A percentile compares a stretch with the other conserved stretches of the same genome.
phyloP scores from a whole-genome alignment of 1,139 yeast genomes.

The Blastobotrys arbuscula region DNA sequence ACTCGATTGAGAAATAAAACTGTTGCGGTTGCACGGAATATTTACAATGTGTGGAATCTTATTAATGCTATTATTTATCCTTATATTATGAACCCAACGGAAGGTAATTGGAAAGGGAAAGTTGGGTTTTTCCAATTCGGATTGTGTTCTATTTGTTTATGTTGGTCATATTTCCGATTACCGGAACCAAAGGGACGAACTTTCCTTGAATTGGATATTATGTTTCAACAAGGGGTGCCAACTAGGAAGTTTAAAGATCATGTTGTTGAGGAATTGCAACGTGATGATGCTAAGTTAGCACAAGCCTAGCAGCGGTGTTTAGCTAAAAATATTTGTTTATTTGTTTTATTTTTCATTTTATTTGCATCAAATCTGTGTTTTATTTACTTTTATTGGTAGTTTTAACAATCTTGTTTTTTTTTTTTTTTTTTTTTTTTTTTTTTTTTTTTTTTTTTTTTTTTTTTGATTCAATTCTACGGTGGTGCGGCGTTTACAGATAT shows the following conservation, averaged over 20 bases:
- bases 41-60: conserved; percentile 43
- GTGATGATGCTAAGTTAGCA: background rate
- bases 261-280: background rate
- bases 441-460: too few relatives aligned
- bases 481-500: too few relatives aligned
- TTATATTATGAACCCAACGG: conserved; percentile 52
- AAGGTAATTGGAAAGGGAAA: conserved; percentile 53
- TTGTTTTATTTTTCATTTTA: background rate
- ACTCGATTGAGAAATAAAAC: conserved; percentile 50
- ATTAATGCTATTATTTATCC: conserved; percentile 43
- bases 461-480: too few relatives aligned
- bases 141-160: conserved; percentile 34
- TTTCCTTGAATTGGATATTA: conserved; percentile 50
- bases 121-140: conserved; percentile 48
- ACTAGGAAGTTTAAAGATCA: conserved; percentile 17
- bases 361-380: too few relatives aligned
- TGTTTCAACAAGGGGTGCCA: conserved; percentile 19
- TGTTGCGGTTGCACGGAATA: conserved; percentile 47
- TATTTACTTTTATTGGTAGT: background rate
- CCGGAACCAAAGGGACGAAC: conserved; percentile 58
- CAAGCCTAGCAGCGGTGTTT: too few relatives aligned
- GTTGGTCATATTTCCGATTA: conserved; percentile 46
- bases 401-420: background rate
- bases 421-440: too few relatives aligned
- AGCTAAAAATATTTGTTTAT: background rate